Percentiles rank a stretch among this genome's conserved stretches.
phyloP scores from a whole-genome alignment of 352 stramenopile species.

The Pythium sp. region DNA sequence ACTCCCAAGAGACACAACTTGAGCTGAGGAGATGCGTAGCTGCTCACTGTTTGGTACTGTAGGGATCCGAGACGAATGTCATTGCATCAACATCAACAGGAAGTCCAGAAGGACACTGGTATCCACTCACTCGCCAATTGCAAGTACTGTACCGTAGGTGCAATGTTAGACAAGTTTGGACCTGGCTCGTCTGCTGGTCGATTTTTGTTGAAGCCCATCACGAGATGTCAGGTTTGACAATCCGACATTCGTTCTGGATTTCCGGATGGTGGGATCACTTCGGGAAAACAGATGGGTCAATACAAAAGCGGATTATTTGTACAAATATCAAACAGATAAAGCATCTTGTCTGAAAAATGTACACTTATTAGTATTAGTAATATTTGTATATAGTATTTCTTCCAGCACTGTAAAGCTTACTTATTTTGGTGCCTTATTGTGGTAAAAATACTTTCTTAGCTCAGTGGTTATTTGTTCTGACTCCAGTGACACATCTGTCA shows the following conservation, averaged over 20 bases:
- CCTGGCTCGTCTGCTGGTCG: background rate
- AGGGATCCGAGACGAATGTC: background rate
- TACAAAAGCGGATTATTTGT: too few species aligned
- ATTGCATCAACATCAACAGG: background rate
- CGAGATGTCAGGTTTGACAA: background rate
- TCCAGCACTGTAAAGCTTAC: too few species aligned
- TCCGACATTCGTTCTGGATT: background rate
- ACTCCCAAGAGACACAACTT: background rate
- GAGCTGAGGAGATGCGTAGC: background rate
- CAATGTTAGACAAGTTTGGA: background rate
- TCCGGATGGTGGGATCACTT: too few species aligned
- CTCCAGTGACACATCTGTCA: background rate
- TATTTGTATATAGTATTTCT: too few species aligned
- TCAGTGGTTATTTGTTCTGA: background rate
- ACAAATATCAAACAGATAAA: too few species aligned
- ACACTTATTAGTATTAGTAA: too few species aligned
- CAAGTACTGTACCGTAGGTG: background rate
- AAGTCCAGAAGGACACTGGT: background rate
- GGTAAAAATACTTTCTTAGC: background rate
- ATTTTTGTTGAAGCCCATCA: conserved; percentile 2
- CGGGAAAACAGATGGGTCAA: too few species aligned
- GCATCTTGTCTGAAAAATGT: too few species aligned
- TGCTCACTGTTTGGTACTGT: background rate
- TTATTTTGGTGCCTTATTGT: background rate
- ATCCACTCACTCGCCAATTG: background rate